Evolutionary conservation across 2,329 filamentous ascomycete species (phyloP).

Genomic region (Waltergamsia citrina): DNA sequence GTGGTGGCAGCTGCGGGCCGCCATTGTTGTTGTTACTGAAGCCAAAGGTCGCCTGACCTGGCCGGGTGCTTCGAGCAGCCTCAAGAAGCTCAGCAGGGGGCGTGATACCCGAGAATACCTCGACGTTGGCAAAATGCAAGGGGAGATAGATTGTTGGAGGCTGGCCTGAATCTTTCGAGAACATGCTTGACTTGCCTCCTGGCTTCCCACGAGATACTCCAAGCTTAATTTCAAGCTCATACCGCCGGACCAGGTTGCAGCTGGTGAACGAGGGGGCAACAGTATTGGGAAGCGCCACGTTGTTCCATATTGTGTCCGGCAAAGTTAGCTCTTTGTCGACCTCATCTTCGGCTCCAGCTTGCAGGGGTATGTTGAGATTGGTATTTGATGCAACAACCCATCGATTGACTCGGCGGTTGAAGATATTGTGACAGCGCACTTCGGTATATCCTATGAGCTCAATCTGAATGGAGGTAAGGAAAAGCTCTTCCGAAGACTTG

Average conservation of each 20-base stretch:
- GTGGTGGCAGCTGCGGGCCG: slow-evolving; percentile 25
- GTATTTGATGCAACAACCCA: slow-evolving; percentile 68
- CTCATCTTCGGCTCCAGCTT: slow-evolving; percentile 41
- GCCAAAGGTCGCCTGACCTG: slow-evolving; percentile 25
- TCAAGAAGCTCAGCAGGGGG: slow-evolving; percentile 70
- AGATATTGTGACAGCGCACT: slow-evolving; percentile 68
- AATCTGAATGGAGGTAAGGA: slow-evolving; percentile 71
- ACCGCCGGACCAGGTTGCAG: slow-evolving; percentile 76
- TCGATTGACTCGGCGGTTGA: slow-evolving; percentile 57
- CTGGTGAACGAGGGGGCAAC: slow-evolving; percentile 80
- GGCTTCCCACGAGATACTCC: slow-evolving; percentile 66
- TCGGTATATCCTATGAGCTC: slow-evolving; percentile 72
- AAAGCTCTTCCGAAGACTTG: slow-evolving; percentile 59
- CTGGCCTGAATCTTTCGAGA: slow-evolving; percentile 1
- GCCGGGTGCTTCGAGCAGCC: slow-evolving; percentile 31
- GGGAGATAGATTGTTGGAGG: slow-evolving; percentile 55
- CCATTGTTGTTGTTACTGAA: slow-evolving; percentile 12
- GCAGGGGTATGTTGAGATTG: slow-evolving; percentile 63
- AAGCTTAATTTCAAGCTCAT: slow-evolving; percentile 75
- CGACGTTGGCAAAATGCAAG: slow-evolving; percentile 61
- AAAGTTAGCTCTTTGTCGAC: slow-evolving; percentile 60
- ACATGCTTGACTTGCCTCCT: slow-evolving; percentile 14
- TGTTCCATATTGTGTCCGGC: slow-evolving; percentile 64
- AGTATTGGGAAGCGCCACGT: slow-evolving; percentile 66
- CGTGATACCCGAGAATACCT: slow-evolving; percentile 80